phyloP scores from a whole-genome alignment of 2,329 filamentous ascomycete species.

The Magnaporthales sp. region DNA sequence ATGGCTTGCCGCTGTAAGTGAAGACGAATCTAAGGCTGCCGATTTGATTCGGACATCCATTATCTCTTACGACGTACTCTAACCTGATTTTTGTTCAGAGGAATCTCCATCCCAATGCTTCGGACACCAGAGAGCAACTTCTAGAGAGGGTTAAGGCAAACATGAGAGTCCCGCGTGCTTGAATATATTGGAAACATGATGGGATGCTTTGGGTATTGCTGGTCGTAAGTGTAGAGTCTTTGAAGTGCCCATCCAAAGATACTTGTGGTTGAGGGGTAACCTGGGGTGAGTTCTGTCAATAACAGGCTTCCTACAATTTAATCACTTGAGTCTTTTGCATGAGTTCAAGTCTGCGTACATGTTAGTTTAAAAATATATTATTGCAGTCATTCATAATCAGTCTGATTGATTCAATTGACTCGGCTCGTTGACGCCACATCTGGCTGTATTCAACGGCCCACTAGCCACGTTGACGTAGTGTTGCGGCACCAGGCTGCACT shows the following conservation, averaged over 20 bases:
- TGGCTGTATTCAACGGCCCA: background rate
- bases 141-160: conserved; percentile 37
- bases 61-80: background rate
- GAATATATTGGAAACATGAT: background rate
- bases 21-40: background rate
- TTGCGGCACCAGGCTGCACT: background rate
- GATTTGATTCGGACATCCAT: background rate
- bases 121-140: conserved; percentile 35
- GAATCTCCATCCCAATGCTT: conserved; percentile 34
- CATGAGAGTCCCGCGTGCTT: conserved; percentile 29
- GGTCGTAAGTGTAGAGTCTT: background rate
- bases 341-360: background rate
- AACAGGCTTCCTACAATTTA: background rate
- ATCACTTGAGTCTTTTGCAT: background rate
- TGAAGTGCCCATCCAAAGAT: background rate
- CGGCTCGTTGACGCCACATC: background rate
- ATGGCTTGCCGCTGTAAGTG: conserved; percentile 72
- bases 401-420: background rate
- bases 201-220: background rate
- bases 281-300: background rate
- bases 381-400: background rate
- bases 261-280: background rate
- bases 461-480: background rate
- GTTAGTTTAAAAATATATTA: background rate
- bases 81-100: conserved; percentile 22